These are phyloP conservation scores for Flaveria linearis DNA, from an alignment of 129 eudicot species.

Conservation along the genomic window DNA sequence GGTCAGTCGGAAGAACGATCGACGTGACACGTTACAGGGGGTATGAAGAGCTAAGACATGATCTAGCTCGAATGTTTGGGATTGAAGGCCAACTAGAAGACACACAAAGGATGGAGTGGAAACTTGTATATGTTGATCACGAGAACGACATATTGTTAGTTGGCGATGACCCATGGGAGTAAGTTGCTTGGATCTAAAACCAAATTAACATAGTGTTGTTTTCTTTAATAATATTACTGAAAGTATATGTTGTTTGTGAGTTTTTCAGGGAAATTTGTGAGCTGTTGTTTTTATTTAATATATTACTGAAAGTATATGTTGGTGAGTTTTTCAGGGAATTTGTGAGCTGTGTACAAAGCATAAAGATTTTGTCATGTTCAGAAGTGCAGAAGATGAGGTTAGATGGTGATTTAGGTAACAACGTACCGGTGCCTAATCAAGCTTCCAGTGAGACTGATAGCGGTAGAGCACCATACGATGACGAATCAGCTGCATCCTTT, in stretches of 20 bases:
- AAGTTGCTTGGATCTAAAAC: constrained; percentile 34
- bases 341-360: constrained; percentile 93
- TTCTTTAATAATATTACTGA: too few relatives aligned
- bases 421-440: constrained; percentile 59
- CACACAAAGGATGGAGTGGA: constrained; percentile 81
- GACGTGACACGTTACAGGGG: constrained; percentile 91
- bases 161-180: constrained; percentile 99
- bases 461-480: constrained; percentile 78
- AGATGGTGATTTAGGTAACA: constrained; percentile 79
- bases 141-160: constrained; percentile 88
- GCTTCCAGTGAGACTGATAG: constrained; percentile 84
- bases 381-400: constrained; percentile 98
- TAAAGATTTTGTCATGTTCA: constrained; percentile 82
- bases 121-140: constrained; percentile 90
- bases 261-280: constrained; percentile 83
- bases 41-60: constrained; percentile 85
- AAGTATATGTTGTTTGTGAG: not conserved
- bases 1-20: constrained; percentile 92
- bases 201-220: not conserved
- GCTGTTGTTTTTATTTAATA: constrained; percentile 35
- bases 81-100: constrained; percentile 87
- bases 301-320: not conserved
- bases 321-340: constrained; percentile 66
- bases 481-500: constrained; percentile 70
- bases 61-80: constrained; percentile 91